Base-by-base conservation (phyloP, 306 rosid genomes). In the Acacia crassicarpa region DNA sequence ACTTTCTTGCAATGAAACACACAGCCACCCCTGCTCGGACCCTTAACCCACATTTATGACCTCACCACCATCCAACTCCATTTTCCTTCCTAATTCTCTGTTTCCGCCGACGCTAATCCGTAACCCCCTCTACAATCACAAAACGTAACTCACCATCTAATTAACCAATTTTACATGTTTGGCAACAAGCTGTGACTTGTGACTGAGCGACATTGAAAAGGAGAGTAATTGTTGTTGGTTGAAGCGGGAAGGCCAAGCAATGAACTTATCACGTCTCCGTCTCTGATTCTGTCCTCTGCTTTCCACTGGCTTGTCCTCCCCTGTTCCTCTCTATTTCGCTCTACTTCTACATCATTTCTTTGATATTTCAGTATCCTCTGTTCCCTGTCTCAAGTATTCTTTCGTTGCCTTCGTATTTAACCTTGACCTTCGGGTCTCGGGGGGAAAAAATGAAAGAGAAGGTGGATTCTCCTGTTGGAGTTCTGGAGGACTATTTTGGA, bases 401-500 rank as follows among this genome's bases (percentile, higher is more conserved):
- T 23, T 10, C 7, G 66, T 59, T 59, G 66, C 25, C 61, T 53
- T 20, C 6, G 61, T 53, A 51, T 51, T 48, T 10, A 16, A 9
- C 46, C 58, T 43, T 73, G 12, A 45, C 38, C 20, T 51, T 17
- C 6, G 78, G 61, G 78, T 72, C 61, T 40, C 54, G 3, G 2
- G 20, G 20, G n/a, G 5, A 75, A 82, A 76, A 40, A 22, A 93
- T 93, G 97, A 88, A 90, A 85, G 92, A 92, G 80, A 91, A 88
- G 61, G 92, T 78, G 38, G 93, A 88, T 78, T 87, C 98, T 6
- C 98, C 99, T 45, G 81, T 83, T 14, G 93, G 97, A 63, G 90
- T 96, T 77, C 93, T 96, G 15, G 97, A 93, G 86, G 99, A 93
- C 84, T 96, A 91, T 76, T 91, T 96, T 51, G 87, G 81, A 80